phyloP scores from a whole-genome alignment of 305 asterid species.

The Fraxinus nigra region DNA sequence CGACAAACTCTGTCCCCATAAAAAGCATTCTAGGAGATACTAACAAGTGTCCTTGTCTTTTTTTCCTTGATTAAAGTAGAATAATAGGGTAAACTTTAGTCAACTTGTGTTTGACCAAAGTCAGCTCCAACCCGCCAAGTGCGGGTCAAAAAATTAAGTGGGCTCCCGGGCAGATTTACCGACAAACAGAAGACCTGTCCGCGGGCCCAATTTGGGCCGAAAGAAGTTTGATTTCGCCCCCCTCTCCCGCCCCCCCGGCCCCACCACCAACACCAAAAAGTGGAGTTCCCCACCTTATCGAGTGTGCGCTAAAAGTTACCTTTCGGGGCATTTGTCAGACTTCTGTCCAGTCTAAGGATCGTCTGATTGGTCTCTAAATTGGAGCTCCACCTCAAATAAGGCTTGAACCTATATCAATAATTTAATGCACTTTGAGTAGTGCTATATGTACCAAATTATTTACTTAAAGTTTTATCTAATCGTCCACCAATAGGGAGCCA shows the following conservation, averaged over 20 bases:
- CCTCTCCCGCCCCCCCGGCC: too few species aligned
- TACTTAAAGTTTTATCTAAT: too few species aligned
- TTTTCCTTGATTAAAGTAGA: slow-evolving; percentile 4
- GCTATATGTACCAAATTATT: too few species aligned
- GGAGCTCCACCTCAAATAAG: background rate
- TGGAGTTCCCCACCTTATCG: too few species aligned
- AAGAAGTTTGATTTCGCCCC: background rate
- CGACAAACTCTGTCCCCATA: background rate
- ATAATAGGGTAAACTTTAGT: background rate
- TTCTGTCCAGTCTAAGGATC: too few species aligned
- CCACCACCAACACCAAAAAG: too few species aligned
- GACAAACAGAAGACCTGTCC: slow-evolving; percentile 38
- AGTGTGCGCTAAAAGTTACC: too few species aligned
- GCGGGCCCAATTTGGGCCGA: slow-evolving; percentile 33
- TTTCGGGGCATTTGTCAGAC: too few species aligned
- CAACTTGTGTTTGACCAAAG: slow-evolving; percentile 22
- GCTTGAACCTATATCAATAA: background rate
- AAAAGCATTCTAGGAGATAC: slow-evolving; percentile 14
- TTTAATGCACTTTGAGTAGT: too few species aligned
- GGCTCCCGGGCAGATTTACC: slow-evolving; percentile 50
- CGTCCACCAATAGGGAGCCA: too few species aligned
- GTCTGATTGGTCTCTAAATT: too few species aligned
- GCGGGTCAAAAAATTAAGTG: slow-evolving; percentile 32
- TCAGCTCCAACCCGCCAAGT: slow-evolving; percentile 35
- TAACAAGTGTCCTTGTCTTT: slow-evolving; percentile 23